Conservation (phyloP, 1,139 yeast genomes). For the Hyphopichia khmerensis region DNA sequence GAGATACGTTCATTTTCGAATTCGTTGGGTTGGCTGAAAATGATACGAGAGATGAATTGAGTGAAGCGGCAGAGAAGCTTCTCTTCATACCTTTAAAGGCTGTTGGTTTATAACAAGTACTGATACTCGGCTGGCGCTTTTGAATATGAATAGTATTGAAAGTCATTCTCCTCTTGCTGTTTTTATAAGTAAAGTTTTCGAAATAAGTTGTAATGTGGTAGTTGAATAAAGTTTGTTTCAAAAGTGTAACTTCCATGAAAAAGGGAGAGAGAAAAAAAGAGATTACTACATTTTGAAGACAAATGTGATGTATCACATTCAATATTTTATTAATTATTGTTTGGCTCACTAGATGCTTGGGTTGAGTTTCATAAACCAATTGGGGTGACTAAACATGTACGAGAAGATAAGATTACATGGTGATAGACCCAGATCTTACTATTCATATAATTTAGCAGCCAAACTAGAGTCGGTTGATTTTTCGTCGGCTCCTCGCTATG, state of each 20-base stretch:
- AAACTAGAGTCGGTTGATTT: too few species aligned
- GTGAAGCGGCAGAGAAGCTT: neutral
- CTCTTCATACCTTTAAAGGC: neutral
- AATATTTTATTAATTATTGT: neutral
- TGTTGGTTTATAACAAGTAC: neutral
- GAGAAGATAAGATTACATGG: too few species aligned
- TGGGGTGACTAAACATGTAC: too few species aligned
- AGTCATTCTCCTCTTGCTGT: too few species aligned
- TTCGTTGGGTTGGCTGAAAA: neutral
- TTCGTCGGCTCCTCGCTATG: too few species aligned
- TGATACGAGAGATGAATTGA: neutral
- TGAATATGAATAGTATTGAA: neutral
- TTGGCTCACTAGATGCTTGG: too few species aligned
- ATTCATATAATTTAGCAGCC: too few species aligned
- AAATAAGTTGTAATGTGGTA: too few species aligned
- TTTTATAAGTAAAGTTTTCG: too few species aligned
- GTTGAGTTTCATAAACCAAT: too few species aligned
- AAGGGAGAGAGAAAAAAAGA: neutral
- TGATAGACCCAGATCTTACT: too few species aligned
- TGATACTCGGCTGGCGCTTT: neutral
- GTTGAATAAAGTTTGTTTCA: neutral
- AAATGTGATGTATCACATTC: conserved; percentile 1
- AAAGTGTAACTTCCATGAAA: neutral
- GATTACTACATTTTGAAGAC: neutral
- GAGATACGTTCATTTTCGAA: neutral